A percentile compares a stretch with the other conserved stretches of the same genome.
phyloP scores from a whole-genome alignment of 2,329 filamentous ascomycete genomes.

The Cladophialophora psammophila region DNA sequence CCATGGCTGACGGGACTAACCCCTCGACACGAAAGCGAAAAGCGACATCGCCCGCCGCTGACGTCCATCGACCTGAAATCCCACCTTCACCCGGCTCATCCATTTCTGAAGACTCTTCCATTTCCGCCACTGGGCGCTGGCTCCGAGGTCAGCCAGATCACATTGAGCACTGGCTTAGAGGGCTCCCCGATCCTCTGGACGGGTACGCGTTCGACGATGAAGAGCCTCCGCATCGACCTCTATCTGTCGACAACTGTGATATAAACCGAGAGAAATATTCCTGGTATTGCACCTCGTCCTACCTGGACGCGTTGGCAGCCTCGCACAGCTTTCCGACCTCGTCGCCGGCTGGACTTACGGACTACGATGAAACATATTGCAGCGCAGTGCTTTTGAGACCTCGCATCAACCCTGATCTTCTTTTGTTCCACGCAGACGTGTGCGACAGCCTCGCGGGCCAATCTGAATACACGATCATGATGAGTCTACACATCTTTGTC shows the following conservation, averaged over 20 bases:
- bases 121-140: neutral
- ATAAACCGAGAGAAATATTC: neutral
- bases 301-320: neutral
- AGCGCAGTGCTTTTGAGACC: neutral
- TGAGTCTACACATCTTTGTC: neutral
- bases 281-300: neutral
- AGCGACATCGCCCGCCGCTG: neutral
- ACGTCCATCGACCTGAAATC: neutral
- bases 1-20: neutral
- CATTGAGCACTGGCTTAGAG: neutral
- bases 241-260: neutral
- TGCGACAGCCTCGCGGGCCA: neutral
- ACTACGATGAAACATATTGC: neutral
- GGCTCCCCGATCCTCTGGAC: neutral
- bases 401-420: neutral
- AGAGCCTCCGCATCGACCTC: neutral
- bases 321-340: neutral
- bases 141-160: neutral
- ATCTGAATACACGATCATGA: neutral
- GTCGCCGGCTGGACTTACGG: neutral
- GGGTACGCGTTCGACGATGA: neutral
- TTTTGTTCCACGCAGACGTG: neutral
- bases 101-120: neutral
- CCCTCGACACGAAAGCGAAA: neutral
- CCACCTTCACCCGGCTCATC: neutral